These are phyloP conservation scores for Eucalyptus decipiens DNA, from an alignment of 345 rosid species.

Conservation along the genomic window DNA sequence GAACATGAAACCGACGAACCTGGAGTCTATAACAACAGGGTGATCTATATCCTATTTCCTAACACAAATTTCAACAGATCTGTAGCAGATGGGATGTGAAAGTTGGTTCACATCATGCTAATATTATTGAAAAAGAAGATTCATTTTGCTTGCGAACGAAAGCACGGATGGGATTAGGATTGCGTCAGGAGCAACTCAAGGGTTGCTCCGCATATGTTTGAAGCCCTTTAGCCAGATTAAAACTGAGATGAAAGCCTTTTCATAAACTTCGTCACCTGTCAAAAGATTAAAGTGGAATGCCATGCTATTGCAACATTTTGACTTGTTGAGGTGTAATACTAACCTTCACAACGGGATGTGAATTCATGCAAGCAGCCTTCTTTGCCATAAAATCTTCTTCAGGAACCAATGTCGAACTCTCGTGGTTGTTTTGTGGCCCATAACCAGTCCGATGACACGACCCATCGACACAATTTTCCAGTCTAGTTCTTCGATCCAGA, in stretches of 20 bases:
- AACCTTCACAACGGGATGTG: not conserved
- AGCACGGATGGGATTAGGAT: not conserved
- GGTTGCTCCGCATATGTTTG: not conserved
- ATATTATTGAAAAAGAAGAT: not conserved
- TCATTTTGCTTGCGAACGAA: not conserved
- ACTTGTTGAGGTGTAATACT: not conserved
- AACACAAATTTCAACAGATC: not conserved
- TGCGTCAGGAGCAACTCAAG: not conserved
- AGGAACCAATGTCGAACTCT: not conserved
- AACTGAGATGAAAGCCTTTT: not conserved
- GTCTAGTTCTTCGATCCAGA: not conserved
- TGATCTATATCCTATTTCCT: not conserved
- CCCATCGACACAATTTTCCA: not conserved
- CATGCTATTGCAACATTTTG: not conserved
- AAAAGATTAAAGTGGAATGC: not conserved
- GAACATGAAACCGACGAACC: not conserved
- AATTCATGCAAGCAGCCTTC: fast-evolving
- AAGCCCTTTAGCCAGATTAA: not conserved
- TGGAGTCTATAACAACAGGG: not conserved
- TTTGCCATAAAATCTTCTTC: not conserved
- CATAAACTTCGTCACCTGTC: not conserved
- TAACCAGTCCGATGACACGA: not conserved
- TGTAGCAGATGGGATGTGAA: not conserved
- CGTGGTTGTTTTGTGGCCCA: not conserved
- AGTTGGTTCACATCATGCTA: not conserved